Evolutionary conservation across 768 basidiomycete genomes (phyloP).

Genomic region (Auricularia sp.): DNA sequence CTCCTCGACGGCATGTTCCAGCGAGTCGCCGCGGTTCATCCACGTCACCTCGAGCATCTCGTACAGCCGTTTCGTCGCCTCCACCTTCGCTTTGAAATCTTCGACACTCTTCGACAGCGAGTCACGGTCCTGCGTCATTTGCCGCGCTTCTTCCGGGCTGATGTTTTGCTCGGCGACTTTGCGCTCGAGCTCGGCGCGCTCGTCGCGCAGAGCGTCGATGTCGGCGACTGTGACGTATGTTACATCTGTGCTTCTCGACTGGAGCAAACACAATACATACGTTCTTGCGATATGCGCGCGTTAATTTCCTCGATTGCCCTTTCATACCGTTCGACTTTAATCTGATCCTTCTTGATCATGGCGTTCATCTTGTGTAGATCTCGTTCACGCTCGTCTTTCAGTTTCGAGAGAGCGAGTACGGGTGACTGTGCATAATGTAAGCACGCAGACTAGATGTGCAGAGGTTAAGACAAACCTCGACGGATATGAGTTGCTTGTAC

Average conservation of each 20-base stretch:
- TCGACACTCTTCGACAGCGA: conserved; percentile 60
- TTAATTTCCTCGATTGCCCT: conserved; percentile 43
- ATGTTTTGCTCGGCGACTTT: conserved; percentile 83
- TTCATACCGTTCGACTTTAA: conserved; percentile 11
- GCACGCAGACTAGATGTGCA: background rate
- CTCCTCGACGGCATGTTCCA: conserved; percentile 71
- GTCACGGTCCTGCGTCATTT: conserved; percentile 87
- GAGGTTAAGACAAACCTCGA: background rate
- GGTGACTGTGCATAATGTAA: conserved; percentile 46
- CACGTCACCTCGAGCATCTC: conserved; percentile 79
- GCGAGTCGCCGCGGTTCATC: conserved; percentile 64
- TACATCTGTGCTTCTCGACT: no score
- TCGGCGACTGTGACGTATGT: conserved; percentile 35
- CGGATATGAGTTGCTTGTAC: conserved; percentile 33
- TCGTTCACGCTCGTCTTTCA: conserved; percentile 50
- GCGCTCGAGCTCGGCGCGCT: conserved; percentile 50
- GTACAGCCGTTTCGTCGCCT: conserved; percentile 59
- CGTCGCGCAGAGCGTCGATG: conserved; percentile 51
- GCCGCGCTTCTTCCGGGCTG: conserved; percentile 78
- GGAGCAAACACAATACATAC: conserved; percentile 22
- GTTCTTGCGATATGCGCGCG: conserved; percentile 54
- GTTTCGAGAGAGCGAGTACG: conserved; percentile 49
- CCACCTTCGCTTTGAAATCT: conserved; percentile 65
- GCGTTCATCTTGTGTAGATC: conserved; percentile 75
- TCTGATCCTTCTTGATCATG: conserved; percentile 50